Evolutionary conservation across 768 basidiomycete species (phyloP).

Genomic region (Boletellus sp.): DNA sequence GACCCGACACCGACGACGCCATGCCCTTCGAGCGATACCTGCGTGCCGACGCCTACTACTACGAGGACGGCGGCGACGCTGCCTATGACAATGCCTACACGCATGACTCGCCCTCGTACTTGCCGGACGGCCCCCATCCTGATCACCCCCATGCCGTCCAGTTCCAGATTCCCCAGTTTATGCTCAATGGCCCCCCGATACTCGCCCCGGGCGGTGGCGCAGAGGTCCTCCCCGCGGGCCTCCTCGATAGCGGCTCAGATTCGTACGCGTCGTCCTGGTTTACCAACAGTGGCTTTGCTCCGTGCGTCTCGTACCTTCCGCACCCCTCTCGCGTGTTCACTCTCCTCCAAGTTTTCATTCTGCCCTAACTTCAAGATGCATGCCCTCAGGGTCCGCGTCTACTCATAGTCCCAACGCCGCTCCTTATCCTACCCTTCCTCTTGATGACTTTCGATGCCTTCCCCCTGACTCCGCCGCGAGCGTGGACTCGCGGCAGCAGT

Average conservation of each 20-base stretch:
- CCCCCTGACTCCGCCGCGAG: neutral
- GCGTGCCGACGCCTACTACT: slow-evolving; percentile 18
- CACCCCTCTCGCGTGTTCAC: slow-evolving; percentile 9
- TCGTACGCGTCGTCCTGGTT: slow-evolving; percentile 47
- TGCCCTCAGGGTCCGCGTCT: neutral
- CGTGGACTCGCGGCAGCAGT: slow-evolving; percentile 5
- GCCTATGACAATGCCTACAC: slow-evolving; percentile 11
- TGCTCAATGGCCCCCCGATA: slow-evolving; percentile 53
- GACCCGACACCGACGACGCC: slow-evolving; percentile 7
- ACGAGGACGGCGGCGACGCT: slow-evolving; percentile 13
- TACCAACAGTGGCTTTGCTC: slow-evolving; percentile 41
- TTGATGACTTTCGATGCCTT: neutral
- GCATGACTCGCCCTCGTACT: slow-evolving; percentile 5
- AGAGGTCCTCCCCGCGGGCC: slow-evolving; percentile 58
- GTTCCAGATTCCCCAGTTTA: slow-evolving; percentile 66
- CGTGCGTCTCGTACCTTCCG: slow-evolving; percentile 15
- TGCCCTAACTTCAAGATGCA: slow-evolving; percentile 16
- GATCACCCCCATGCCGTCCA: slow-evolving; percentile 31
- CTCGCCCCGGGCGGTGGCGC: slow-evolving; percentile 72
- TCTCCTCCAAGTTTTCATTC: slow-evolving; percentile 21
- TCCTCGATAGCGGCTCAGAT: slow-evolving; percentile 24
- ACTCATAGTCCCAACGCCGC: neutral
- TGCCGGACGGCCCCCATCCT: slow-evolving; percentile 1
- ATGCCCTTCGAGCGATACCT: slow-evolving; percentile 46
- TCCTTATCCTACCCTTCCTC: neutral